A percentile compares a stretch with the other conserved stretches of the same genome.
Conservation (phyloP, 139 green algal species). For the Chlorella vulgaris region DNA sequence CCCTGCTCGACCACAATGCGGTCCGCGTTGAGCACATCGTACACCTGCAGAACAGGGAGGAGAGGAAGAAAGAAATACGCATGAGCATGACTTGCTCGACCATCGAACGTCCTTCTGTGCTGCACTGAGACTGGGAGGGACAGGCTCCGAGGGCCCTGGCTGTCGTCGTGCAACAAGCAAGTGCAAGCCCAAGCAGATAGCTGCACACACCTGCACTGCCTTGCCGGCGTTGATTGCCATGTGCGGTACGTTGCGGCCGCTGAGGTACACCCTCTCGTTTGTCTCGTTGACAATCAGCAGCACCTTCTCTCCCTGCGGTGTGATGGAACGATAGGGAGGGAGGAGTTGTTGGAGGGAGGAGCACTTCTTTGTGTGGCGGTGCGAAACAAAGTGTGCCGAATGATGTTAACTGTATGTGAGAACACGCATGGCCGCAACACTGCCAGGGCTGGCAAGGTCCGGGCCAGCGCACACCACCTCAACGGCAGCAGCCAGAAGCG, state of each 20-base stretch:
- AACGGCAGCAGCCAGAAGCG: no score
- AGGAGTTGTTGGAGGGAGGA: not conserved
- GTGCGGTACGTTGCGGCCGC: constrained; percentile 73
- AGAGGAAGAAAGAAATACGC: not conserved
- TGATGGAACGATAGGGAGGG: not conserved
- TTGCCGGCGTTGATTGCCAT: constrained; percentile 65
- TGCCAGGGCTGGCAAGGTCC: no score
- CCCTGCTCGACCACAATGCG: constrained; percentile 89
- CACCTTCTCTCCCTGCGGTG: constrained; percentile 52
- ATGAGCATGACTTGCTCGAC: no score
- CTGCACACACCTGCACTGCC: constrained; percentile 10
- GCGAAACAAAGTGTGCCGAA: no score
- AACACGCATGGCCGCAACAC: no score
- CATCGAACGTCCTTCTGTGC: not conserved
- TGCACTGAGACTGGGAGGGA: not conserved
- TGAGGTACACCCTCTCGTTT: constrained; percentile 61
- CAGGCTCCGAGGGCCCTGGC: not conserved
- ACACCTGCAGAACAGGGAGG: constrained; percentile 65
- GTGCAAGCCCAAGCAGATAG: not conserved
- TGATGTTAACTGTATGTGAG: no score
- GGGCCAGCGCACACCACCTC: no score
- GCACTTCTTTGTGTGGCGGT: no score
- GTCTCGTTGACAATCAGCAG: constrained; percentile 56
- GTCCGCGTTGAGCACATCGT: constrained; percentile 93
- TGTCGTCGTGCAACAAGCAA: not conserved